Evolutionary conservation across 2,329 filamentous ascomycete genomes (phyloP).

Genomic region (Aspergillus sp.): DNA sequence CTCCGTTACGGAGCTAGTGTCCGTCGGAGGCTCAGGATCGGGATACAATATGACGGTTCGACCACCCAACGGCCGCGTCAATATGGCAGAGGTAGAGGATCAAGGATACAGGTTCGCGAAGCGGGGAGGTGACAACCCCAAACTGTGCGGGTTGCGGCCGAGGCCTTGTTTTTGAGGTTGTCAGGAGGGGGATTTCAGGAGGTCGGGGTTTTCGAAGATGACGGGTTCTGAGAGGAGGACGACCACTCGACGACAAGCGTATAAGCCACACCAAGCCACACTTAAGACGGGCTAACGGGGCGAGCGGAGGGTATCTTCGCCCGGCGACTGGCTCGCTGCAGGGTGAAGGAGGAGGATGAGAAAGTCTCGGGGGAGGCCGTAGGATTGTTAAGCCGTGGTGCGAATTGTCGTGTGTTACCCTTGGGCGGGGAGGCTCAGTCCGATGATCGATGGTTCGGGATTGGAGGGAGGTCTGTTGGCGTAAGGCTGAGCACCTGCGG

Average conservation of each 20-base stretch:
- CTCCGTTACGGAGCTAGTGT: slow-evolving; percentile 43
- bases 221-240: slow-evolving; percentile 9
- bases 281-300: slow-evolving; percentile 8
- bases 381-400: slow-evolving; percentile 22
- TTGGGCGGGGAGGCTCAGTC: slow-evolving; percentile 24
- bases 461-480: slow-evolving; percentile 6
- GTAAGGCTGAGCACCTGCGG: slow-evolving; percentile 23
- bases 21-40: slow-evolving; percentile 25
- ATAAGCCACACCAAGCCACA: slow-evolving; percentile 17
- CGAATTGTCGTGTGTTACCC: slow-evolving; percentile 22
- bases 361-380: neutral
- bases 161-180: slow-evolving; percentile 8
- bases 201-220: slow-evolving; percentile 11
- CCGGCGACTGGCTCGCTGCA: neutral
- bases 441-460: slow-evolving; percentile 20
- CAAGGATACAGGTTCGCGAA: slow-evolving; percentile 1
- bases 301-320: slow-evolving; percentile 7
- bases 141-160: slow-evolving; percentile 3
- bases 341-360: neutral
- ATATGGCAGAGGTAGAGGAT: neutral
- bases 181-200: slow-evolving; percentile 14
- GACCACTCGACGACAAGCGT: slow-evolving; percentile 7
- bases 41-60: slow-evolving; percentile 38
- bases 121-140: slow-evolving; percentile 9
- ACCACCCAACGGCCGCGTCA: slow-evolving; percentile 33